Base-by-base conservation (phyloP, 2,329 filamentous ascomycete species). In the Fusarium sp. region DNA sequence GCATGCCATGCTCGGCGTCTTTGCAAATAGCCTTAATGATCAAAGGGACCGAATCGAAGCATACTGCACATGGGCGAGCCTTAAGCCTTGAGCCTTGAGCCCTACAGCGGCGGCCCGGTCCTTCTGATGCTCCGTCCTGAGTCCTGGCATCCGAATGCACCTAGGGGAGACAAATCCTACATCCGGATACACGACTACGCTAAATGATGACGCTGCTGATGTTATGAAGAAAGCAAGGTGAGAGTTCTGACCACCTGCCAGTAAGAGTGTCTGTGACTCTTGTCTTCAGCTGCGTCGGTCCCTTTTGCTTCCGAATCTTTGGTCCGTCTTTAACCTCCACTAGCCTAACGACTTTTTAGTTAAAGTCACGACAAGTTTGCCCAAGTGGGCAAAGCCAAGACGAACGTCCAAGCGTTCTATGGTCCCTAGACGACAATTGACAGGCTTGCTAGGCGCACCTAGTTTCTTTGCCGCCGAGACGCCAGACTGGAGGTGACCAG, bases 341-440 rank as follows among this genome's bases (percentile, higher is more conserved):
- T 52, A 43, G 23, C 47, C 60, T 68, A 61, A 13, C 35, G 19
- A 60, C 60, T 30, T 56, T 54, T 33, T 32, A 44, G 57, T 58
- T 48, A 65, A 68, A 63, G 60, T 68, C 48, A 53, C 67, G 67
- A 70, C 52, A 45, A 70, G 67, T 70, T 65, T 70, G 58, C 67
- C 67, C 62, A 37, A 70, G 64, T 68, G 30, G 67, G 63, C 45
- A 25, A 61, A 30, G 58, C 62, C 62, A 70, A 68, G 63, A 64
- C 50, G 51, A 44, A 37, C 35, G 48, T 51, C 62, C 51, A 50
- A 64, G 58, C 58, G 55, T 60, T 55, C 67, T 55, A 68, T 58
- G 67, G 63, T 56, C 41, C 54, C 66, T 64, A 27, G 63, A 53
- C 22, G 15, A 41, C 40, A 43, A 61, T 43, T 59, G 50, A 64